Evolutionary conservation across 1,139 yeast genomes (phyloP), one percentile per base, ranked within the genome.

Genomic region (Geotrichum cucujoidarum): DNA sequence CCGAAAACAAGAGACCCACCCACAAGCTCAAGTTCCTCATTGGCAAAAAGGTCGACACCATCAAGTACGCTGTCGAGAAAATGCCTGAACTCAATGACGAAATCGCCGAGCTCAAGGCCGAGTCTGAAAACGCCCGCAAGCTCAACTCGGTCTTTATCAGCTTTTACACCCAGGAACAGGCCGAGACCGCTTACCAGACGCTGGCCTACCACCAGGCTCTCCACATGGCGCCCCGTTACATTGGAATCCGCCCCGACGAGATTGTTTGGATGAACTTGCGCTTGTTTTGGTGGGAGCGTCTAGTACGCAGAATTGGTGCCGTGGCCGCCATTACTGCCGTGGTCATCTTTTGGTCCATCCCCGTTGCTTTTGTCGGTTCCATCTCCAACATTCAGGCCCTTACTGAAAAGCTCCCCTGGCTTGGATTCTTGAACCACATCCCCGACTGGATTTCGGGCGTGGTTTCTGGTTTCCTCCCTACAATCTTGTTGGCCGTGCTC

Each of bases 331-430:
- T 88, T 55, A 63, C 73, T 36, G 69, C 66, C 5, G 65, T 83
- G 61, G 78, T 88, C 54, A 75, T 90, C 49, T 83, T 89, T 64
- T 92, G 97, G 97, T 78, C 95, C 53, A 75, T 89, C 58, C 97
- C 97, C 17, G 97, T 90, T 45, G 95, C 97, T 1, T 88, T 88
- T 64, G 96, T 92, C 49, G 97, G 97, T 82, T 73, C 83, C 61
- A 77, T 92, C 56, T 89, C 97, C 17, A 90, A 90, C 68, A 77
- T 92, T 58, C 79, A 83, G 55, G 76, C 75, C 59, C 43, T 89
- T 65, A 85, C 83, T 34, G 72, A 78, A 45, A 79, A 78, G 55
- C 73, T 89, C 43, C 85, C 71, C 20, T 89, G 83, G 73, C 75
- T 92, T 59, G 64, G 70, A 27, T 90, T 86, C 66, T 77, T 92